Conservation (phyloP, 148 eudicot genomes). For the Vaccinium darrowii region DNA sequence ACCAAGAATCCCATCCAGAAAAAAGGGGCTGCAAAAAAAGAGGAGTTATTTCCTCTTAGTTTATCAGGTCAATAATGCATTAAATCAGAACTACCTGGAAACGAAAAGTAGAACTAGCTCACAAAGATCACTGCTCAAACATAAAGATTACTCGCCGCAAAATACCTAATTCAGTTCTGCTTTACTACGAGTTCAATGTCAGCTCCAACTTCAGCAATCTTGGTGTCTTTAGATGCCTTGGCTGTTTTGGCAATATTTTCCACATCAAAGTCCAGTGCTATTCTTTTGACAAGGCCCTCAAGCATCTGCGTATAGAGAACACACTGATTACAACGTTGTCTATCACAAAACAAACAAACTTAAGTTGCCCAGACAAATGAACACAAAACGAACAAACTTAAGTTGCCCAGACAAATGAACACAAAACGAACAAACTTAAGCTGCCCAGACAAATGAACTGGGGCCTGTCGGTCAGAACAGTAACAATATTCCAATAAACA, state of each 20-base stretch:
- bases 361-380: not conserved
- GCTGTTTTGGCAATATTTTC: slow-evolving; percentile 70
- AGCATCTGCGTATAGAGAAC: slow-evolving; percentile 54
- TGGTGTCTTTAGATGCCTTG: slow-evolving; percentile 66
- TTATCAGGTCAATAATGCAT: not conserved
- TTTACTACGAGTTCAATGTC: slow-evolving; percentile 62
- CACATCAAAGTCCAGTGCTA: slow-evolving; percentile 87
- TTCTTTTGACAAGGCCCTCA: slow-evolving; percentile 69
- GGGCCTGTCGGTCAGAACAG: not conserved
- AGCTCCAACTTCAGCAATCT: slow-evolving; percentile 83
- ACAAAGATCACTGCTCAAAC: not conserved
- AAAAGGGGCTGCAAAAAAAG: too few species aligned
- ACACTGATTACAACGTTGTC: not conserved
- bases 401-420: not conserved
- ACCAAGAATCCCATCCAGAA: not conserved
- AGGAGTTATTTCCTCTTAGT: not conserved
- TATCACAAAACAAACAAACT: not conserved
- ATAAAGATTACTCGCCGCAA: not conserved
- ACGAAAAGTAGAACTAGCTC: not conserved
- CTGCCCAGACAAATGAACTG: not conserved
- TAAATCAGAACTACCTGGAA: not conserved
- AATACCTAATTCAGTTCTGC: slow-evolving; percentile 28
- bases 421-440: not conserved
- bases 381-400: not conserved
- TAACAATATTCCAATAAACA: not conserved